Base-by-base conservation (phyloP, 306 rosid genomes). In the Alnus glutinosa region DNA sequence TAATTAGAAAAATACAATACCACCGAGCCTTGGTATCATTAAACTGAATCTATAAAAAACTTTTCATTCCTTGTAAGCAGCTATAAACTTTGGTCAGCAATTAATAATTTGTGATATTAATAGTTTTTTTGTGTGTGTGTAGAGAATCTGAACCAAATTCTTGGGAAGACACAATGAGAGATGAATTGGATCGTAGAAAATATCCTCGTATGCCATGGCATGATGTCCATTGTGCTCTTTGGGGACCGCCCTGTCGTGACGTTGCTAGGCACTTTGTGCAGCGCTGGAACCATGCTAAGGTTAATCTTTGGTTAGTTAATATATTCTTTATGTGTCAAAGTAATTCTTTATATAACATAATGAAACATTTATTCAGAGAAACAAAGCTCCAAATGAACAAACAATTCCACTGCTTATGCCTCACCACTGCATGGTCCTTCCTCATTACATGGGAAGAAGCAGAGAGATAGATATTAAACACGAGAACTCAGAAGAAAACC, bases 151-250 rank as follows among this genome's bases (percentile, higher is more conserved):
- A 96, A 81, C 99, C 99, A 76, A 96, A 96, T 86, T 91, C 97
- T 30, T 96, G 99, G 99, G 99, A 96, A 83, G 99, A 96, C 82
- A 85, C 97, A 28, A 91, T 91, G 96, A 96, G 80, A 87, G 98
- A 96, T 90, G 99, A 96, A 90, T 79, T 96, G 82, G 97, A 90
- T n/a, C 98, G 99, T 37, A 64, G 30, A 75, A 96, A 84, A 75
- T 91, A 89, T 83, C 99, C 99, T 42, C 97, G 99, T 48, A 93
- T 96, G 99, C 99, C 99, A 75, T 96, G 99, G 99, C 98, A 96
- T 81, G 99, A 96, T 74, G 98, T 96, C 77, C 98, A 93, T 55
- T 96, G 97, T 86, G 97, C 98, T 82, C 93, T 96, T 79, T 93
- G 94, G 96, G 99, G 99, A 74, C 97, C 99, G 83, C 97, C 99